A percentile compares a stretch with the other conserved stretches of the same genome.
Evolutionary conservation across 257 asterid species (phyloP).

Genomic region (Forsythia viridissima): DNA sequence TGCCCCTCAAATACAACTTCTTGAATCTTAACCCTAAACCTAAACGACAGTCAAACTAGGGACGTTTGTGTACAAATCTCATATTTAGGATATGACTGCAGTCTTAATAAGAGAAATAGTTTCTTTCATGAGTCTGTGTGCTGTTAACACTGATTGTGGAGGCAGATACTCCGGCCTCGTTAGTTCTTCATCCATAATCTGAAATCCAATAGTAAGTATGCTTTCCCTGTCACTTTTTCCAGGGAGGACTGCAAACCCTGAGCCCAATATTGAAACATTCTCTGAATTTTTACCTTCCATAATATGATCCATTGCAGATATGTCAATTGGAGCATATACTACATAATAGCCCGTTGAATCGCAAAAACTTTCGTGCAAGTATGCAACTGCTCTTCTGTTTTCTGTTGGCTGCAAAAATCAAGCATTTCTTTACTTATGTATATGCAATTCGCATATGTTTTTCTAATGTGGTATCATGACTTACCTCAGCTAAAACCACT

Average conservation of each 20-base stretch:
- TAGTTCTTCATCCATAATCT: conserved; percentile 43
- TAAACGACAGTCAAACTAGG: background rate
- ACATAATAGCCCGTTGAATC: conserved; percentile 43
- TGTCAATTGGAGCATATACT: conserved; percentile 45
- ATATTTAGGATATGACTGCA: conserved; percentile 6
- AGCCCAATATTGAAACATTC: conserved; percentile 40
- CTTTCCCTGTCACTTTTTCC: conserved; percentile 20
- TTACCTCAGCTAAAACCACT: conserved; percentile 43
- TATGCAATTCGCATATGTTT: background rate
- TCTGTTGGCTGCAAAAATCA: conserved; percentile 25
- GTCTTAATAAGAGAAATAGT: conserved; percentile 37
- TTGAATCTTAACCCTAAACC: background rate
- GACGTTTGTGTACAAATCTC: background rate
- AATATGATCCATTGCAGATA: conserved; percentile 32
- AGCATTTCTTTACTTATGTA: background rate
- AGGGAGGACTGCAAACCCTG: conserved; percentile 49
- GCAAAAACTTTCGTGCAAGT: conserved; percentile 51
- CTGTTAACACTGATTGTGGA: conserved; percentile 30
- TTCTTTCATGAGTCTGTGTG: conserved; percentile 35
- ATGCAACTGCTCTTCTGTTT: conserved; percentile 21
- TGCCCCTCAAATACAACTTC: background rate
- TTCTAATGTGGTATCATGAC: background rate
- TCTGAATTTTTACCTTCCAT: conserved; percentile 42
- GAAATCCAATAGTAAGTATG: conserved; percentile 45
- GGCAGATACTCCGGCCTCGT: conserved; percentile 34